Base-by-base conservation (phyloP, 1,139 yeast species). In the Blastobotrys persicus region DNA sequence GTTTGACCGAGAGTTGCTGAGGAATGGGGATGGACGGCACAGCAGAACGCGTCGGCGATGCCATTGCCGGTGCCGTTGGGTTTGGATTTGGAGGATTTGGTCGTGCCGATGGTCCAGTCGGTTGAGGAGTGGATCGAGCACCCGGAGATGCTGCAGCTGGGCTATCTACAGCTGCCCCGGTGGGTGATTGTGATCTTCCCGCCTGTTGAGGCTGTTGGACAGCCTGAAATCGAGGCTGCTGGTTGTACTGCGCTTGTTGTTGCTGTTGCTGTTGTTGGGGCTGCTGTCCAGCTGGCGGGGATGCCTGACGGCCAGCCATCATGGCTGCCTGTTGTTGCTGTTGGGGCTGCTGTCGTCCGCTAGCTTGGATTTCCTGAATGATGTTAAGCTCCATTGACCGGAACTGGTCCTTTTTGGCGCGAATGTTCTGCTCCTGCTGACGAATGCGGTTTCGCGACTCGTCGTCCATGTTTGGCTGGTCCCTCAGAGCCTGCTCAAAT, bases 21-120 rank as follows among this genome's bases (percentile, higher is more conserved):
- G 95, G 82, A 37, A 89, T 83, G 1, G 92, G 88, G 49, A 87
- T 74, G 3, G 86, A 77, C 6, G 59, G 56, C 6, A 65, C 55
- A 13, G 57, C 52, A 1, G 92, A 86, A 11, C 83, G 86, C 23
- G 62, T 53, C 6, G 66, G 65, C 16, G 65, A 55, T 31, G 60
- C 53, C 55, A 59, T 52, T 31, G 61, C 60, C 37, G 57, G 60
- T n/a, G 55, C 50, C 14, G 45, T 45, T n/a, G 57, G 50, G 5
- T 58, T 47, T 4, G 56, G 43, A 14, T 54, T 40, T 14, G 39
- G 59, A 31, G 59, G 68, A 47, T 54, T 63, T 16, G 67, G 66
- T 9, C 64, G 56, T 2, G 66, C 62, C 9, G 65, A 60, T 1
- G 62, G 66, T 13, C 67, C 63, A 39, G 61, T 46, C 31, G 59